phyloP scores from a whole-genome alignment of 371 early-diverging fungal genomes.

The Basidiobolus meristosporus region DNA sequence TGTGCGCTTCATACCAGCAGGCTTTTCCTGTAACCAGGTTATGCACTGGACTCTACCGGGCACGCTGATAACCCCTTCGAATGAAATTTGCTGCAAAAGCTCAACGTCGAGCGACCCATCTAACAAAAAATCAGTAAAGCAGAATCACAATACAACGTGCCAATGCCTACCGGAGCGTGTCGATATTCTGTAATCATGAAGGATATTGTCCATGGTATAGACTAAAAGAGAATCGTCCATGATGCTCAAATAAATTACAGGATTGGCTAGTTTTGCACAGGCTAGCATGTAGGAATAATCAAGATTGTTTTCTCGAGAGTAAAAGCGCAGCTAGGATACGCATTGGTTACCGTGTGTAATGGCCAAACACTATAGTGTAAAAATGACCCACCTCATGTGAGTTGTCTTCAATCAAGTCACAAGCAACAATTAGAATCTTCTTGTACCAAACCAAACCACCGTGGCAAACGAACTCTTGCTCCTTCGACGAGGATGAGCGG shows the following conservation, averaged over 20 bases:
- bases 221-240: constrained; percentile 33
- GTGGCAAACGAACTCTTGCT: constrained; percentile 46
- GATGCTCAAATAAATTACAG: constrained; percentile 29
- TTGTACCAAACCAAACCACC: constrained; percentile 70
- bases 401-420: constrained; percentile 14
- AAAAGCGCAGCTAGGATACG: constrained; percentile 34
- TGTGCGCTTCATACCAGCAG: too few species aligned
- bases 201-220: constrained; percentile 46
- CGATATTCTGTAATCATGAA: constrained; percentile 20
- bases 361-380: not conserved
- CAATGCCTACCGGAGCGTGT: constrained; percentile 9
- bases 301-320: constrained; percentile 57
- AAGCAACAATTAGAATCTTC: constrained; percentile 41
- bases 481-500: constrained; percentile 9
- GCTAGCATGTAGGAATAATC: constrained; percentile 36
- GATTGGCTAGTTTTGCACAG: constrained; percentile 15
- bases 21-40: constrained; percentile 13
- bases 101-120: constrained; percentile 11
- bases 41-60: constrained; percentile 28
- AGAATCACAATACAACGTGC: not conserved
- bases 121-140: not conserved
- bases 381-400: constrained; percentile 28
- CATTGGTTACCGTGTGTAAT: not conserved
- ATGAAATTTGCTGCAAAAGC: constrained; percentile 34
- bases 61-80: constrained; percentile 37